These are phyloP conservation scores for Didymella lethalis DNA, from an alignment of 2,329 filamentous ascomycete species.

Conservation along the genomic window DNA sequence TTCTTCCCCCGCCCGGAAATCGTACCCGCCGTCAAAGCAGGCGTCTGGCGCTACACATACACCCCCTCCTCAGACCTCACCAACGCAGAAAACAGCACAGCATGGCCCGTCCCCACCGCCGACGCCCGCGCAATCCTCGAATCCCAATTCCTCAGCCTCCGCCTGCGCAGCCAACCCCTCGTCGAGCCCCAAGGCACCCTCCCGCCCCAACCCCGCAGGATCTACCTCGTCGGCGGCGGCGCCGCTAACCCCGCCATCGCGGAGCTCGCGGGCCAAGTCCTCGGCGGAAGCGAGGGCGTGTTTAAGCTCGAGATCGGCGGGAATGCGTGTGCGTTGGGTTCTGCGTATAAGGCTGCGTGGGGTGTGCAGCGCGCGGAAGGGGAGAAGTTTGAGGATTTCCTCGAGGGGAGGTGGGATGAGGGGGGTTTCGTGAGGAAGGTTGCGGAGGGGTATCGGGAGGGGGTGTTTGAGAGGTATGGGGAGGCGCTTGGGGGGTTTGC, in stretches of 20 bases:
- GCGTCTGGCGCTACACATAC: constrained; percentile 84
- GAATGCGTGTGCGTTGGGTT: constrained; percentile 92
- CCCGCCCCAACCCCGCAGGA: constrained; percentile 83
- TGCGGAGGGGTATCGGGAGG: constrained; percentile 78
- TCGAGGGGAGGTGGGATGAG: constrained; percentile 85
- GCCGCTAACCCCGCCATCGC: constrained; percentile 90
- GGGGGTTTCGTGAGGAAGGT: constrained; percentile 83
- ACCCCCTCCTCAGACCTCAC: constrained; percentile 56
- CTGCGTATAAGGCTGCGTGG: constrained; percentile 97
- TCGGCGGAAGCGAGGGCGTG: constrained; percentile 88
- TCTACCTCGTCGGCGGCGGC: constrained; percentile 95
- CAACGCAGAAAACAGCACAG: constrained; percentile 29
- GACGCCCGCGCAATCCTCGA: constrained; percentile 90
- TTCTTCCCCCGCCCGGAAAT: constrained; percentile 97
- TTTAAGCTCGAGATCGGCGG: constrained; percentile 94
- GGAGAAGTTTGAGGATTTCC: constrained; percentile 87
- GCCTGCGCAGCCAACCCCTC: constrained; percentile 81
- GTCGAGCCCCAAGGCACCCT: constrained; percentile 66
- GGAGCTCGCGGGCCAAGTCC: constrained; percentile 81
- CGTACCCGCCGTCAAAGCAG: constrained; percentile 86
- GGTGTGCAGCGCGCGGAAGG: constrained; percentile 71
- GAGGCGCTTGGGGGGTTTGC: constrained; percentile 78
- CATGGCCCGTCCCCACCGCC: constrained; percentile 64
- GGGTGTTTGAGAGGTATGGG: constrained; percentile 80
- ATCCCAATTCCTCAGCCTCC: constrained; percentile 91